phyloP scores from a whole-genome alignment of 208 protist species.

The Crithidia bombi region DNA sequence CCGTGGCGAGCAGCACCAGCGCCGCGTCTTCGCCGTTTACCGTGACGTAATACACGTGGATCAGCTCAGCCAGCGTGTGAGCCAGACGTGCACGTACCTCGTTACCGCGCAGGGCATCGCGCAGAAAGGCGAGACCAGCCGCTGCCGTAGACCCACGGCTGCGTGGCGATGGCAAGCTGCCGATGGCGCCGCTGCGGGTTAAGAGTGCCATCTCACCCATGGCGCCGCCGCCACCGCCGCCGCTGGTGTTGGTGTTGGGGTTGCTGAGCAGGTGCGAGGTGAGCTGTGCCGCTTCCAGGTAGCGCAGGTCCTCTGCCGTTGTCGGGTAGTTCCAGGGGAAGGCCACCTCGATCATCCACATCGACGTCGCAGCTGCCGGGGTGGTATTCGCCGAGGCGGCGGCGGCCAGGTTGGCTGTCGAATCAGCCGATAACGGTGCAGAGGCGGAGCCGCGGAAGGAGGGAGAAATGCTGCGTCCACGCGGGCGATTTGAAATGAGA shows the following conservation, averaged over 20 bases:
- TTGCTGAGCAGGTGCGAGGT: constrained; percentile 32
- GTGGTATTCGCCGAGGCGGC: background rate
- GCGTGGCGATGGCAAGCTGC: constrained; percentile 18
- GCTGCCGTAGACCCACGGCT: constrained; percentile 3
- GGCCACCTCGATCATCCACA: constrained; percentile 47
- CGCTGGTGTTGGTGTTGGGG: too few relatives aligned
- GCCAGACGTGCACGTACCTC: constrained; percentile 73
- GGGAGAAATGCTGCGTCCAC: constrained; percentile 15
- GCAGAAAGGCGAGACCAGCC: constrained; percentile 23
- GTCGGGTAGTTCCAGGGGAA: constrained; percentile 50
- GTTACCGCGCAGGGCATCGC: constrained; percentile 62
- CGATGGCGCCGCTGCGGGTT: constrained; percentile 8
- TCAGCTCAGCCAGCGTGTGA: constrained; percentile 63
- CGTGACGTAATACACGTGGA: constrained; percentile 72
- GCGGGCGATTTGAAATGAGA: background rate
- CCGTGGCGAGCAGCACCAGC: constrained; percentile 72
- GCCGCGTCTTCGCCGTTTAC: constrained; percentile 80
- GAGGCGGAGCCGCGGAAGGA: background rate
- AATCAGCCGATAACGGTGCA: background rate
- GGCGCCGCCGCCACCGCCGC: constrained; percentile 4
- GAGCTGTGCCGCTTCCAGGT: constrained; percentile 55
- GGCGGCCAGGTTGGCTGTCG: background rate
- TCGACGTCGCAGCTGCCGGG: constrained; percentile 1
- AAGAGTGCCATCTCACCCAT: constrained; percentile 3
- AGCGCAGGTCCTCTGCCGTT: constrained; percentile 68